Conservation (phyloP, 306 rosid species). For the Quercus dentata region DNA sequence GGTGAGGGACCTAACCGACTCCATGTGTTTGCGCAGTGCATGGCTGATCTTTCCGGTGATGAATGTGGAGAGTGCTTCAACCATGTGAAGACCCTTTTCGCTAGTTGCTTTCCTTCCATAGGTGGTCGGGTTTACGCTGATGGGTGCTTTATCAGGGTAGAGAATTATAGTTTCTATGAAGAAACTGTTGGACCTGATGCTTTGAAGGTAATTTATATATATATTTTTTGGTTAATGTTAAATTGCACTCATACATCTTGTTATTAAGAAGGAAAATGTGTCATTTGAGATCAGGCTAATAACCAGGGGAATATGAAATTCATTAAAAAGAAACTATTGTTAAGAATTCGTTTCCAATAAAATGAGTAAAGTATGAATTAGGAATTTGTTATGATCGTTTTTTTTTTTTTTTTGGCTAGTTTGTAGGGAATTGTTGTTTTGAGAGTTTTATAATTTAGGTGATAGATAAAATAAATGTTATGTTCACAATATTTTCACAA, state of each 20-base stretch:
- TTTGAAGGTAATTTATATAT: not conserved
- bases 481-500: too few relatives aligned
- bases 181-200: constrained; percentile 18
- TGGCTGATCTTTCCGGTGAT: constrained; percentile 10
- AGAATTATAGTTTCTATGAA: constrained; percentile 28
- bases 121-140: constrained; percentile 31
- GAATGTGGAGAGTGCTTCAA: constrained; percentile 22
- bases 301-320: too few relatives aligned
- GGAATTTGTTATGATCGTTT: not conserved
- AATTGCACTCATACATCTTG: too few relatives aligned
- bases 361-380: not conserved
- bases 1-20: constrained; percentile 27
- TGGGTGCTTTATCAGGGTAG: constrained; percentile 27
- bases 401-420: not conserved
- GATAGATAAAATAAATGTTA: too few relatives aligned
- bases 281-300: too few relatives aligned
- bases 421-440: not conserved
- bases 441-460: not conserved
- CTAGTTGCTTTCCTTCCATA: constrained; percentile 24
- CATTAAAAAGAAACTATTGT: too few relatives aligned
- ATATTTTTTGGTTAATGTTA: too few relatives aligned
- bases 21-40: constrained; percentile 31
- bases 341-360: too few relatives aligned
- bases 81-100: not conserved
- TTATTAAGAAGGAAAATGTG: too few relatives aligned